Base-by-base conservation (phyloP, 192 early-diverging fungal species). In the Rhizophagus clarus region DNA sequence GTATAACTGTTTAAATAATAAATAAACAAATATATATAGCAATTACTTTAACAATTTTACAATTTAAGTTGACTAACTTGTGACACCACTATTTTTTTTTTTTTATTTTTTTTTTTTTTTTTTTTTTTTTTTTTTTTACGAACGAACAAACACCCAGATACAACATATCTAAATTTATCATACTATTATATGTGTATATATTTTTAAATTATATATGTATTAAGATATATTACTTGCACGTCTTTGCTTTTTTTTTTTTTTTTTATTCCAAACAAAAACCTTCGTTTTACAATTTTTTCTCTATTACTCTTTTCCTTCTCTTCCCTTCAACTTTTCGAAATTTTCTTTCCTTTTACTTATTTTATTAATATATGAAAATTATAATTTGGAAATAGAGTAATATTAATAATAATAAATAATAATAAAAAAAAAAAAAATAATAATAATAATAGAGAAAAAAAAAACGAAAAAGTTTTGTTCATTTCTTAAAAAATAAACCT, bases 141-240 rank as follows among this genome's bases (percentile, higher is more conserved):
- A 42, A 42, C 40, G 40, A 42, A 7, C 40, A 42, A 34, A 34
- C 40, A 10, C 6, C 40, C 15, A 17, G 51, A 4, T 56, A 56
- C 51, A 56, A 56, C 51, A 56, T 56, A 56, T 56, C 51, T 56
- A 56, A 56, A 56, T 56, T 20, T 56, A 56, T 56, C 14, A 20
- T 17, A 20, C 5, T 20, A 5, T 20, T 56, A 4, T 20, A 17
- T 15, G 4, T 20, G 3, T 56, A 4, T 20, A 17, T 15, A 17
- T 20, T 3, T 56, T 56, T 56, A 17, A 56, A 56, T 56, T 64
- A 29, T 64, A 28, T 10, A 64, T 64, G 63, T 64, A 64, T 64
- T 64, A 64, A 29, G n/a, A 64, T 64, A 11, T 28, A 64, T 64
- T 64, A 64, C 63, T 64, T 64, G 63, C 63, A 64, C 63, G 9